phyloP scores from a whole-genome alignment of 495 filamentous ascomycete genomes.

The Arthonia radiata region DNA sequence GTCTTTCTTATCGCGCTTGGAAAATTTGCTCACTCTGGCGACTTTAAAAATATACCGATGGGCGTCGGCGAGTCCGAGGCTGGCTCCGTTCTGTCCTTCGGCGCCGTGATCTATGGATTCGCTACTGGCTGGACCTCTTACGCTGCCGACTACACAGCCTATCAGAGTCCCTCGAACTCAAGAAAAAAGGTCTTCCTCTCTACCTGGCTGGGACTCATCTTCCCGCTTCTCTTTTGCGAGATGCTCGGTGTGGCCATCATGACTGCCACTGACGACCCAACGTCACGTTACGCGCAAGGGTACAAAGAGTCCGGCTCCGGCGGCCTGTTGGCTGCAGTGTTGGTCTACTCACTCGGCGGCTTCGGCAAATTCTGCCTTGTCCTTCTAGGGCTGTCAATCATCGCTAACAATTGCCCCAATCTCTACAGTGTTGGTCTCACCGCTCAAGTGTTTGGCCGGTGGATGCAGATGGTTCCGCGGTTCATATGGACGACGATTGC shows the following conservation, averaged over 20 bases:
- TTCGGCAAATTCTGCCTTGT: conserved; percentile 72
- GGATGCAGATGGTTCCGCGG: conserved; percentile 43
- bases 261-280: conserved; percentile 26
- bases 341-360: conserved; percentile 38
- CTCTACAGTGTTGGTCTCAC: conserved; percentile 62
- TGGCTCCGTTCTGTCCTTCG: conserved; percentile 44
- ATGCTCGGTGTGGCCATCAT: conserved; percentile 55
- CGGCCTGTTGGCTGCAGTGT: conserved; percentile 41
- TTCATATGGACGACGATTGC: conserved; percentile 52
- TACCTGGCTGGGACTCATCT: conserved; percentile 43
- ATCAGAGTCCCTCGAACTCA: conserved; percentile 40
- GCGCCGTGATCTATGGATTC: conserved; percentile 50
- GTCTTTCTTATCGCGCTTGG: conserved; percentile 59
- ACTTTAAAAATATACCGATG: conserved; percentile 45
- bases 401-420: conserved; percentile 76
- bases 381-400: conserved; percentile 51
- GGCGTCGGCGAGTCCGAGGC: conserved; percentile 32
- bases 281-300: conserved; percentile 30
- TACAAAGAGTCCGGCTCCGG: conserved; percentile 40
- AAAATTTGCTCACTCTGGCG: conserved; percentile 47
- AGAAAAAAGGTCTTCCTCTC: conserved; percentile 38
- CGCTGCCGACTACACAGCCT: conserved; percentile 65
- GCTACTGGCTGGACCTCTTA: conserved; percentile 61
- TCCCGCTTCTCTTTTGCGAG: conserved; percentile 52
- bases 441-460: conserved; percentile 42